Evolutionary conservation across 2,329 filamentous ascomycete genomes (phyloP).

Genomic region (Orbilia javanica): DNA sequence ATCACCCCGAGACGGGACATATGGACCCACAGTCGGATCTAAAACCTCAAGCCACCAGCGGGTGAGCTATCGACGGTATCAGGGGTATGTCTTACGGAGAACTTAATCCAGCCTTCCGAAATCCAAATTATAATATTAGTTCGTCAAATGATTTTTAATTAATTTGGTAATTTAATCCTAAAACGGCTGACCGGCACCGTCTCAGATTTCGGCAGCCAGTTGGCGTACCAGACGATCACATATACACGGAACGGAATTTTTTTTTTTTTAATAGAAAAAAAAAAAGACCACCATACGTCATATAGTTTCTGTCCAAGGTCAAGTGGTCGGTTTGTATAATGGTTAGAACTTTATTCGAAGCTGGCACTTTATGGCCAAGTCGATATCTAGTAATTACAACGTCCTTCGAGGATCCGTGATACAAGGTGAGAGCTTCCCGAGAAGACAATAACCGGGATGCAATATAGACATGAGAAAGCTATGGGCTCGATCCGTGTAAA

Average conservation of each 20-base stretch:
- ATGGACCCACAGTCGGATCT: constrained; percentile 16
- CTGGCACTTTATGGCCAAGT: constrained; percentile 25
- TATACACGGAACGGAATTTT: too few species aligned
- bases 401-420: constrained; percentile 12
- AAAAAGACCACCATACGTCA: too few species aligned
- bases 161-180: neutral
- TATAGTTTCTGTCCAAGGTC: neutral
- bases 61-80: constrained; percentile 7
- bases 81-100: constrained; percentile 5
- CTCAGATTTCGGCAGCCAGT: neutral
- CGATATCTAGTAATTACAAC: constrained; percentile 50
- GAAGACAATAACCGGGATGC: constrained; percentile 3
- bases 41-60: constrained; percentile 14
- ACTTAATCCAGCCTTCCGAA: neutral
- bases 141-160: neutral
- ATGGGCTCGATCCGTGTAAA: constrained; percentile 52
- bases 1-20: constrained; percentile 10
- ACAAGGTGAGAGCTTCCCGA: constrained; percentile 6
- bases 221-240: neutral
- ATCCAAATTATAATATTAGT: neutral
- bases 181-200: neutral
- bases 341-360: constrained; percentile 29
- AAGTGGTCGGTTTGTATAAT: constrained; percentile 1
- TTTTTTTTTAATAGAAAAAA: too few species aligned
- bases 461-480: constrained; percentile 26